Base-by-base conservation (phyloP, 2,329 filamentous ascomycete species). In the Pseudofabraea citricarpa region DNA sequence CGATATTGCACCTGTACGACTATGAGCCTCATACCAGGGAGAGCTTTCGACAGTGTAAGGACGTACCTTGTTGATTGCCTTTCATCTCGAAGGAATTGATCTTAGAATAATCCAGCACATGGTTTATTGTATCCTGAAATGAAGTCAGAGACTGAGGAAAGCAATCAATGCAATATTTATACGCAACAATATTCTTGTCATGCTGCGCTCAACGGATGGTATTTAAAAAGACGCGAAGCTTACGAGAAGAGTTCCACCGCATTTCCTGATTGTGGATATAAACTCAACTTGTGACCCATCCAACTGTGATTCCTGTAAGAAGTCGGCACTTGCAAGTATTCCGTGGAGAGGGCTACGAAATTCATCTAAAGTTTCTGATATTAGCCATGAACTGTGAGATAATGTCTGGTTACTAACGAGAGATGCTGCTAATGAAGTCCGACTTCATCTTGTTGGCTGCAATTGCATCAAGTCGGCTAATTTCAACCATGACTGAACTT, bases 71-170 rank as follows among this genome's bases (percentile, higher is more conserved):
- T 16, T 49, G 27, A 37, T 47, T 44, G 13, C 46, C 39, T n/a
- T 49, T 43, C 16, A 46, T 53, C 31, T 58, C 51, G 29, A 60
- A 60, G 2, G 54, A 69, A 50, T 74, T 72, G 43, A 81, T 73
- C 47, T 79, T 79, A 40, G 72, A 73, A 40, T 71, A 79, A 40
- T 73, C 71, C 1, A 74, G 64, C 1, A 77, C 61, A 35, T 74
- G 73, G 39, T 77, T 72, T n/a, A 73, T 69, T 0, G 73, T 75
- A 48, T 78, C 72, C 52, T 56, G 32, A 5, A 21, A 10, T 3
- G 8, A 19, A 29, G n/a, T n/a, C n/a, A n/a, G n/a, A n/a, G n/a
- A n/a, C n/a, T n/a, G 15, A 15, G 1, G 8, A 45, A 24, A 44
- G 19, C 27, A 27, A 31, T 16, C 29, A n/a, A 36, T n/a, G 6